These are phyloP conservation scores for Dryas alaskensis DNA, from an alignment of 306 rosid genomes.

Conservation along the genomic window DNA sequence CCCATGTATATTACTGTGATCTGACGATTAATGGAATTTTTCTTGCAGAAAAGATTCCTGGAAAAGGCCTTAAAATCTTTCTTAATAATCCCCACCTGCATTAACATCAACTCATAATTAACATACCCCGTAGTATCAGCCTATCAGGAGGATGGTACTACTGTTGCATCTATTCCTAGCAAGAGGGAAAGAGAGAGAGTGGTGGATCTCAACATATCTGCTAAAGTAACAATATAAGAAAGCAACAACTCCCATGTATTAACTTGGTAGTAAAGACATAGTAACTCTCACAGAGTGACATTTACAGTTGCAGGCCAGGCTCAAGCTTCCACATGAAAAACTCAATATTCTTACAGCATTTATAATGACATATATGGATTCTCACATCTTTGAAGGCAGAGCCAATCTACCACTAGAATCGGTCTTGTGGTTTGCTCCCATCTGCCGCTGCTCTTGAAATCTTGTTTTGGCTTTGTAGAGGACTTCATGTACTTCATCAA, in stretches of 20 bases:
- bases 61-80: neutral
- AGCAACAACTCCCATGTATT: neutral
- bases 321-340: neutral
- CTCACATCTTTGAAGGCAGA: constrained; percentile 49
- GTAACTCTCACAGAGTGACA: neutral
- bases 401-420: constrained; percentile 28
- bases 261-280: neutral
- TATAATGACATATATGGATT: neutral
- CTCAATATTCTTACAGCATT: neutral
- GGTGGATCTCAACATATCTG: neutral
- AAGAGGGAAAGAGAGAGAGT: neutral
- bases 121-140: neutral
- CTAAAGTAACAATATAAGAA: neutral
- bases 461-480: constrained; percentile 49
- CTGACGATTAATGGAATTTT: neutral
- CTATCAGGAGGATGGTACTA: neutral
- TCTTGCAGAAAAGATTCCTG: neutral
- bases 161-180: neutral
- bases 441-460: constrained; percentile 36
- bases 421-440: constrained; percentile 22
- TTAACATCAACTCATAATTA: neutral
- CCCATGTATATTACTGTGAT: neutral
- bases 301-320: constrained; percentile 5
- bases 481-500: constrained; percentile 65
- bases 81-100: neutral